phyloP scores from a whole-genome alignment of 768 basidiomycete genomes.

The Rhodotorula babjevae region DNA sequence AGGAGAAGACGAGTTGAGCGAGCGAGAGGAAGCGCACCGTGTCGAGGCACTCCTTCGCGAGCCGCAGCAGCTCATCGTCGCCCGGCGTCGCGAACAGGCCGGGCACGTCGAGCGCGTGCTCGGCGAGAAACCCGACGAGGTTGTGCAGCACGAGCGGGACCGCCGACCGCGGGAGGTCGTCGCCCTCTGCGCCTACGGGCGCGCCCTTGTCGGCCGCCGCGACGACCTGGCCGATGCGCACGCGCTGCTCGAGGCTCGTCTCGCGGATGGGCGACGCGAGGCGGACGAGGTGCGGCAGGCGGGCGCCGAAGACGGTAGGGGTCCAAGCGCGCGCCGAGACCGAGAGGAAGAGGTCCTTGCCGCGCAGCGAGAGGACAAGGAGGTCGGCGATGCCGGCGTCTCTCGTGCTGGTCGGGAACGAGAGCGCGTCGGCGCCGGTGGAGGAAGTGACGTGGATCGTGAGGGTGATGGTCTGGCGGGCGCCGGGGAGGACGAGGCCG shows the following conservation, averaged over 20 bases:
- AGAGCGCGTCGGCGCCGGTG: slow-evolving; percentile 4
- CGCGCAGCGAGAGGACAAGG: slow-evolving; percentile 26
- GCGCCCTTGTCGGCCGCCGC: neutral
- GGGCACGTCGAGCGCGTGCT: slow-evolving; percentile 14
- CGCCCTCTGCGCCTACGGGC: neutral
- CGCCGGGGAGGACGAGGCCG: slow-evolving; percentile 24
- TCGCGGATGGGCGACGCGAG: slow-evolving; percentile 16
- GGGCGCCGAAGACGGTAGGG: slow-evolving; percentile 26
- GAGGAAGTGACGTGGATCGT: slow-evolving; percentile 13
- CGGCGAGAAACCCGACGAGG: slow-evolving; percentile 21
- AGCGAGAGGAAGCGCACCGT: neutral
- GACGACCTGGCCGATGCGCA: neutral
- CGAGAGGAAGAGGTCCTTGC: slow-evolving; percentile 31
- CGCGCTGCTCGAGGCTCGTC: slow-evolving; percentile 1
- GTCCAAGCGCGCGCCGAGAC: slow-evolving; percentile 8
- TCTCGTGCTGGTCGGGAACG: neutral
- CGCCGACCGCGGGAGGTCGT: neutral
- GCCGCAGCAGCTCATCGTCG: neutral
- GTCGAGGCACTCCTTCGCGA: slow-evolving; percentile 20
- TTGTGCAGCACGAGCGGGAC: slow-evolving; percentile 18
- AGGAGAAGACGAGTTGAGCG: neutral
- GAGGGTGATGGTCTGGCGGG: slow-evolving; percentile 9
- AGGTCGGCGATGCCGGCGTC: slow-evolving; percentile 16
- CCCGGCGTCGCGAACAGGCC: slow-evolving; percentile 23
- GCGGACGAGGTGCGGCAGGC: slow-evolving; percentile 6